Conservation (phyloP, 139 green algal species). For the Picochlorum sp. region DNA sequence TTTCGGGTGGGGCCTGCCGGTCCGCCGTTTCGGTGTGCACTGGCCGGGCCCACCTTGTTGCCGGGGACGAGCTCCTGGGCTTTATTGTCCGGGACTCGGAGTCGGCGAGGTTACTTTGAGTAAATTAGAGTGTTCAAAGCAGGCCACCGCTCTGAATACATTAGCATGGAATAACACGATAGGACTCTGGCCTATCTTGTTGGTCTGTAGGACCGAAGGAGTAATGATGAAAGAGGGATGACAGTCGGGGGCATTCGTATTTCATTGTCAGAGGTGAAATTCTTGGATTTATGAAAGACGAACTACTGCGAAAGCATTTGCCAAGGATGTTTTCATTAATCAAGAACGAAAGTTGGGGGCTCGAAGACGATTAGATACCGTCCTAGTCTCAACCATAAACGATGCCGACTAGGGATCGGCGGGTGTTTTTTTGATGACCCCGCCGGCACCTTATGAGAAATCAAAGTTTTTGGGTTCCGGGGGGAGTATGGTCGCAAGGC, state of each 20-base stretch:
- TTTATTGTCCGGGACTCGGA: slow-evolving; percentile 75
- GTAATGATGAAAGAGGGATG: slow-evolving; percentile 99
- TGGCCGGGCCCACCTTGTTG: slow-evolving; percentile 66
- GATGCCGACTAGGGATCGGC: slow-evolving; percentile 98
- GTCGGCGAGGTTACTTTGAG: slow-evolving; percentile 89
- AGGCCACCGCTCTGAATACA: slow-evolving; percentile 91
- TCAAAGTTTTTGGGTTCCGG: slow-evolving; percentile 95
- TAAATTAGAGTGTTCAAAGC: slow-evolving; percentile 99
- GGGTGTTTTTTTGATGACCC: slow-evolving; percentile 93
- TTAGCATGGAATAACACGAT: slow-evolving; percentile 99
- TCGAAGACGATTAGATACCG: slow-evolving; percentile 99
- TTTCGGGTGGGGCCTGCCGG: slow-evolving; percentile 54
- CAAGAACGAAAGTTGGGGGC: slow-evolving; percentile 99
- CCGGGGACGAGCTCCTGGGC: slow-evolving; percentile 76
- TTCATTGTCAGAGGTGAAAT: slow-evolving; percentile 99
- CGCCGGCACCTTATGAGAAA: slow-evolving; percentile 98
- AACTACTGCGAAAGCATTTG: slow-evolving; percentile 84
- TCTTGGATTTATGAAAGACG: slow-evolving; percentile 99
- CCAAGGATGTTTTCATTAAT: slow-evolving; percentile 99
- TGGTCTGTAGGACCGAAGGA: slow-evolving; percentile 94
- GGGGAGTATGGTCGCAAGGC: slow-evolving; percentile 93
- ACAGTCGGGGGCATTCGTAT: slow-evolving; percentile 99
- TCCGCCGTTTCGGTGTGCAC: slow-evolving; percentile 79
- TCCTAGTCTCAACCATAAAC: slow-evolving; percentile 99
- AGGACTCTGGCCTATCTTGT: slow-evolving; percentile 96